phyloP scores from a whole-genome alignment of 148 eudicot genomes.

The Chenopodium berlandieri region DNA sequence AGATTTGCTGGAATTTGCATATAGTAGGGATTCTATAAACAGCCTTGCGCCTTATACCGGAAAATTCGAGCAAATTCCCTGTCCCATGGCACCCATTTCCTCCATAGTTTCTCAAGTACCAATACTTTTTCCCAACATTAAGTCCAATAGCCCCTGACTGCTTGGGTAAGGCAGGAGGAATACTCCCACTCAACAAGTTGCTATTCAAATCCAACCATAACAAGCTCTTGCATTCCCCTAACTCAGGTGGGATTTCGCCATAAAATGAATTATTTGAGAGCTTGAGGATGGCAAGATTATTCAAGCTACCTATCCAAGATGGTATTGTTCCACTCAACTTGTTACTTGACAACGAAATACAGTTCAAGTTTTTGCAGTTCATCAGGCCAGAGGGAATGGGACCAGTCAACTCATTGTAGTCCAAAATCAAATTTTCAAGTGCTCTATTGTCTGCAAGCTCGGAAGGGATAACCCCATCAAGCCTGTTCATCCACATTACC shows the following conservation, averaged over 20 bases:
- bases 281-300: constrained; percentile 65
- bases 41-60: constrained; percentile 57
- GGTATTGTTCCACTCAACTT: constrained; percentile 64
- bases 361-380: constrained; percentile 65
- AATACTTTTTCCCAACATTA: constrained; percentile 60
- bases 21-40: constrained; percentile 49
- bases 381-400: constrained; percentile 56
- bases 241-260: constrained; percentile 60
- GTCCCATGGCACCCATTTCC: constrained; percentile 80
- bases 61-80: constrained; percentile 82
- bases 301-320: constrained; percentile 59
- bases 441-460: constrained; percentile 57
- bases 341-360: constrained; percentile 84
- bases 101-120: constrained; percentile 72
- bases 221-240: constrained; percentile 70
- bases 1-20: constrained; percentile 64
- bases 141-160: constrained; percentile 63
- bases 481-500: constrained; percentile 84
- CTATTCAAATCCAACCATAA: constrained; percentile 84
- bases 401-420: constrained; percentile 71
- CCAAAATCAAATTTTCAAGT: constrained; percentile 74
- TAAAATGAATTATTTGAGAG: constrained; percentile 70
- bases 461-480: constrained; percentile 72
- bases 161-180: constrained; percentile 62
- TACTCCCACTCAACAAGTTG: constrained; percentile 60